These are phyloP conservation scores for Nannizzia gypsea DNA, from an alignment of 2,329 filamentous ascomycete genomes.

Conservation along the genomic window DNA sequence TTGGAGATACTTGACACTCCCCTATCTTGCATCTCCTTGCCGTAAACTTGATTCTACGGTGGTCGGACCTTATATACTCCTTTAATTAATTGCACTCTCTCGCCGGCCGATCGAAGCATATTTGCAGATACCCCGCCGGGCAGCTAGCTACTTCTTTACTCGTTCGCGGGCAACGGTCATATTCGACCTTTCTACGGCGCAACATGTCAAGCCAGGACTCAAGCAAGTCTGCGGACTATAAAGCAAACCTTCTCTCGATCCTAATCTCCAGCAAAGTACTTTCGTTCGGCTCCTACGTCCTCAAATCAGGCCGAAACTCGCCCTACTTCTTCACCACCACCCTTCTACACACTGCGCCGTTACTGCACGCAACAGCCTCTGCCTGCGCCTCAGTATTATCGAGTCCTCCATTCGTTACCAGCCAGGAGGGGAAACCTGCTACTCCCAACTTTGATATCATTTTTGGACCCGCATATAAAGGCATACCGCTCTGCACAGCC, in stretches of 20 bases:
- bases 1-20: neutral
- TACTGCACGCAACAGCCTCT: conserved; percentile 64
- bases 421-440: conserved; percentile 23
- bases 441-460: conserved; percentile 62
- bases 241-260: conserved; percentile 27
- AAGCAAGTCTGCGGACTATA: conserved; percentile 19
- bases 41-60: neutral
- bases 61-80: neutral
- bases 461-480: conserved; percentile 94
- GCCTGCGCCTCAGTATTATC: conserved; percentile 56
- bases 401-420: conserved; percentile 19
- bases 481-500: conserved; percentile 76
- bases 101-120: neutral
- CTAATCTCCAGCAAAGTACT: conserved; percentile 32
- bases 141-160: neutral
- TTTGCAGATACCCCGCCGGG: neutral
- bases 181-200: neutral
- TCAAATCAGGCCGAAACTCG: conserved; percentile 82
- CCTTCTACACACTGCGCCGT: conserved; percentile 68
- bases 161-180: neutral
- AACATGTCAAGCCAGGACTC: conserved; percentile 1
- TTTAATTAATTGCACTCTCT: neutral
- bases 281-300: conserved; percentile 43
- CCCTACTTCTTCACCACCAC: conserved; percentile 99
- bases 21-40: neutral